Percentiles rank a stretch among this genome's conserved stretches.
These are phyloP conservation scores for Nicotiana knightiana DNA, from an alignment of 257 asterid genomes.

Conservation along the genomic window DNA sequence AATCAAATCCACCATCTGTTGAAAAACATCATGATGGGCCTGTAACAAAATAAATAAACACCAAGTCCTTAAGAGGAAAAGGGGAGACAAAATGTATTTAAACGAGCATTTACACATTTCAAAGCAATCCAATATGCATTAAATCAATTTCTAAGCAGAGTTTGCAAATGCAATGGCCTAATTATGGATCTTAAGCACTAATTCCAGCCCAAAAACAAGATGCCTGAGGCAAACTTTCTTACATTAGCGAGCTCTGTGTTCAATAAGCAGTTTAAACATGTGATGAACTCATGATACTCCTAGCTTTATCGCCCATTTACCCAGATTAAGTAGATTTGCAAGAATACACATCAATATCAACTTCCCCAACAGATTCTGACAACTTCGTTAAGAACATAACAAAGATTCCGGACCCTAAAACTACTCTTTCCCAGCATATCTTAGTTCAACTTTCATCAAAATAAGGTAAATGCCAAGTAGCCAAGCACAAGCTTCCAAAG, in stretches of 20 bases:
- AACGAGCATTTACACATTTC: not conserved
- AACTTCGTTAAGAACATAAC: not conserved
- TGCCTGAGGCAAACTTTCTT: not conserved
- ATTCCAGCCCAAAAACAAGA: not conserved
- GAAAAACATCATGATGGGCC: conserved; percentile 86
- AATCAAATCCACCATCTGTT: conserved; percentile 90
- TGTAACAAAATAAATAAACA: conserved; percentile 19
- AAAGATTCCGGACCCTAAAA: not conserved
- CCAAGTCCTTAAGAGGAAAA: not conserved
- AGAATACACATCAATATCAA: not conserved
- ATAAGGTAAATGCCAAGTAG: not conserved
- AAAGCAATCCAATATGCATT: not conserved
- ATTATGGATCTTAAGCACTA: not conserved
- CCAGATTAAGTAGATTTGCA: not conserved
- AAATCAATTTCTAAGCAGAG: not conserved
- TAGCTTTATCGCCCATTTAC: not conserved
- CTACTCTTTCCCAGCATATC: not conserved
- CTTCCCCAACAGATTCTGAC: not conserved
- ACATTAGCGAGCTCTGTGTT: not conserved
- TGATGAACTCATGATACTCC: not conserved
- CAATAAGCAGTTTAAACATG: not conserved
- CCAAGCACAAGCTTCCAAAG: not conserved
- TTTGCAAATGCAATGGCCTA: not conserved
- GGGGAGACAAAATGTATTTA: not conserved
- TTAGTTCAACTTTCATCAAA: not conserved